phyloP scores from a whole-genome alignment of 306 rosid genomes.

The Quercus alba region DNA sequence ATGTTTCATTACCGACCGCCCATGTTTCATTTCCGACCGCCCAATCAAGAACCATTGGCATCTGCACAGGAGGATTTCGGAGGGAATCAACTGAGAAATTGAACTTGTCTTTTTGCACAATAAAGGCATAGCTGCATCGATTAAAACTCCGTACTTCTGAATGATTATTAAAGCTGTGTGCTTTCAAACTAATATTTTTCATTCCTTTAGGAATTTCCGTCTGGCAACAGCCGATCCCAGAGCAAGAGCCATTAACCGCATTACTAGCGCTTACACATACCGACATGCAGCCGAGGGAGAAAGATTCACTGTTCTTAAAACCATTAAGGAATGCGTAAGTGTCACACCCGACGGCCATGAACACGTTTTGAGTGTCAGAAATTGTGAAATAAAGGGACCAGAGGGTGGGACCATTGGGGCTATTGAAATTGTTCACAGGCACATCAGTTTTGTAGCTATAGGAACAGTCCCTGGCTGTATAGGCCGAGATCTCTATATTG shows the following conservation, averaged over 20 bases:
- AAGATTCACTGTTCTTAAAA: too few relatives aligned
- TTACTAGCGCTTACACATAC: neutral
- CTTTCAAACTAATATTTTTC: neutral
- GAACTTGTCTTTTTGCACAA: neutral
- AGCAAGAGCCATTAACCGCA: neutral
- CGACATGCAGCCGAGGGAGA: slow-evolving; percentile 4
- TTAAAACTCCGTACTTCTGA: neutral
- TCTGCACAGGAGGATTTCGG: neutral
- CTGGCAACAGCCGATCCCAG: slow-evolving; percentile 14
- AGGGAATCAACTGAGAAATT: neutral
- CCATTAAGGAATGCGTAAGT: too few relatives aligned
- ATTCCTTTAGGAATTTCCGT: neutral
- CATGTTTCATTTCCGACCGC: neutral
- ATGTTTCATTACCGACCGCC: too few relatives aligned
- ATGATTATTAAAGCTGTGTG: neutral
- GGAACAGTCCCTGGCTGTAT: too few relatives aligned
- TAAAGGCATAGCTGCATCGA: slow-evolving; percentile 9
- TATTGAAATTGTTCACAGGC: too few relatives aligned
- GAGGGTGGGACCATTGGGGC: too few relatives aligned
- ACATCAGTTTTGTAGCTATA: accelerated
- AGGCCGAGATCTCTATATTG: too few relatives aligned
- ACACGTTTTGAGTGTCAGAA: too few relatives aligned
- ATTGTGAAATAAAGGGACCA: too few relatives aligned
- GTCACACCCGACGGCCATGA: too few relatives aligned
- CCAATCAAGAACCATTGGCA: slow-evolving; percentile 13